phyloP scores from a whole-genome alignment of 73 alveolate species.

The Paraurostyla sp. region DNA sequence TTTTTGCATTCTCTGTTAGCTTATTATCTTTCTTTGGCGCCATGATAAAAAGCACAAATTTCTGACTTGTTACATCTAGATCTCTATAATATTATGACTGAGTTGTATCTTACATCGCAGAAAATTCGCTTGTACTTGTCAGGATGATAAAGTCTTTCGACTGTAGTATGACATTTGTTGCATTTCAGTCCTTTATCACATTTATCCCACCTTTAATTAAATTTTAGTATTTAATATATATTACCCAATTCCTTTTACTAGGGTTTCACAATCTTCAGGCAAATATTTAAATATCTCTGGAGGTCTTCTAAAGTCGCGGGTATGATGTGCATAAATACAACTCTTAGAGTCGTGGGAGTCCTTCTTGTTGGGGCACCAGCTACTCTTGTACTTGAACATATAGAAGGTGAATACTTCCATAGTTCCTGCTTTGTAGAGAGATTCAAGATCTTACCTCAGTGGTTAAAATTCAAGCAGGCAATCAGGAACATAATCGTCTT shows the following conservation, averaged over 20 bases:
- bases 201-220: slow-evolving; percentile 61
- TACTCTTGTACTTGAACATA: slow-evolving; percentile 74
- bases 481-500: slow-evolving; percentile 64
- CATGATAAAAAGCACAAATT: slow-evolving; percentile 57
- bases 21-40: slow-evolving; percentile 22
- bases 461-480: slow-evolving; percentile 34
- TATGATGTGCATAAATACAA: slow-evolving; percentile 73
- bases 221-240: background rate
- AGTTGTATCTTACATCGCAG: slow-evolving; percentile 39
- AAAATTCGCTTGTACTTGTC: slow-evolving; percentile 62
- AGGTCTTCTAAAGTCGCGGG: slow-evolving; percentile 74
- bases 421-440: background rate
- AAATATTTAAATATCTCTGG: slow-evolving; percentile 67
- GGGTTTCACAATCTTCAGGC: slow-evolving; percentile 75
- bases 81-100: background rate
- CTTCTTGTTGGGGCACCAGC: slow-evolving; percentile 73
- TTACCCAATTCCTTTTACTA: slow-evolving; percentile 60
- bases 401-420: slow-evolving; percentile 56
- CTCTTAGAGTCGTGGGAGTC: slow-evolving; percentile 70
- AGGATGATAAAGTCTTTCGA: slow-evolving; percentile 63
- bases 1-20: slow-evolving; percentile 56
- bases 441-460: background rate
- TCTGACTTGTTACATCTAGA: slow-evolving; percentile 58
- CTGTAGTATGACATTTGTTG: slow-evolving; percentile 65
- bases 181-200: slow-evolving; percentile 59